Evolutionary conservation across 2,329 filamentous ascomycete species (phyloP), one percentile per base, ranked within the genome.

Genomic region (Fusarium sp.): DNA sequence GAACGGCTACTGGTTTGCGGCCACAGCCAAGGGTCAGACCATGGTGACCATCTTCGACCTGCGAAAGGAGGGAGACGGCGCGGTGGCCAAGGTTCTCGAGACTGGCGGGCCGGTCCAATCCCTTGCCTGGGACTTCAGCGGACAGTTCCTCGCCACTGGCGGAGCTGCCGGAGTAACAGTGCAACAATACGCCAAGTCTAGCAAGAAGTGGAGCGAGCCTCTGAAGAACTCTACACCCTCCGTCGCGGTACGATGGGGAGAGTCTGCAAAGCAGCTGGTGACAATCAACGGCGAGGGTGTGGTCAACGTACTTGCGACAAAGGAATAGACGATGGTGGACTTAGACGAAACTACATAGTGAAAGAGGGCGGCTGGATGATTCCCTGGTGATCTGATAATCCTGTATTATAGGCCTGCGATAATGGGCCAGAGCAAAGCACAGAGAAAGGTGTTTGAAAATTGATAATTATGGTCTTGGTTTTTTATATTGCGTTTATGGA

Each of bases 1-100:
- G 79, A 99, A 99, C 73, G 96, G 96, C 23, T 97, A 92, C 73
- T 98, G 94, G 93, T 90, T 99, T 68, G 95, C 95, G 2, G 92
- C 93, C 7, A 90, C 90, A 9, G 89, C 91, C 60, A 90, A 93
- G 78, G 90, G 89, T 30, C 92, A 94, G 68, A 92, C 89, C 22
- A 90, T 85, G 23, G 90, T 97, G 37, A 92, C 92, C 11, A 88
- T 98, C 55, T 98, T 96, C 84, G 95, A 98, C 78, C 85, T 99
- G 63, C 90, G 96, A 72, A 97, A 97, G 81, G 89, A 97, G 71
- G 91, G 95, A 64, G 94, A 93, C 71, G 90, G 91, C 19, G 90
- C 90, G 7, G 87, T 89, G 73, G 89, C 90, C 76, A 97, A 97
- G 84, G 88, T 91, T n/a, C 84, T 99, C 40, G 93, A 97, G 68